Base-by-base conservation (phyloP, 768 basidiomycete species). In the Hydnomerulius pinastri region DNA sequence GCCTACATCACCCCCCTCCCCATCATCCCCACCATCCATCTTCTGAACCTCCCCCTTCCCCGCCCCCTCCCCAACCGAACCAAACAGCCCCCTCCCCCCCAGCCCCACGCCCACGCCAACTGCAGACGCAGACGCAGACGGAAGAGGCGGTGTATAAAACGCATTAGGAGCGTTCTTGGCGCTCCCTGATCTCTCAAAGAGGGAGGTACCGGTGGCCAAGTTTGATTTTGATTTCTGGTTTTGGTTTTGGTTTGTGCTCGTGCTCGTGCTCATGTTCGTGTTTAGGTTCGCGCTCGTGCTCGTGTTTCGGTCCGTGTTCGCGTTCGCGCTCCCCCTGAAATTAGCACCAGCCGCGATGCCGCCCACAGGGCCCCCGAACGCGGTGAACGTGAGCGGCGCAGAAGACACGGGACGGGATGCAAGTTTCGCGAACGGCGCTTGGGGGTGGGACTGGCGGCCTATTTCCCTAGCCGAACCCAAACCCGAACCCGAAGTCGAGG, bases 131-230 rank as follows among this genome's bases (percentile, higher is more conserved):
- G 25, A 20, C 4, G 24, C 38, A 7, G 25, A 27, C 1, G 63
- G 46, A 10, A 67, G 55, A 4, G 81, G 77, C 0, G 83, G 85
- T 30, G 77, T 73, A 60, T 82, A 88, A 62, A 89, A 89, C 4
- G 87, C 87, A 54, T 88, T 89, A 20, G 72, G 75, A 8, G 77
- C 74, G 27, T 71, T 72, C 43, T 76, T 77, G 1, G 86, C 83
- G 21, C 74, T 76, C 15, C 74, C 73, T 2, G 59, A 45, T 2
- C 77, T 74, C 6, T 75, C 72, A 48, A 84, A 81, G 2, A 73
- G 50, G 12, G 63, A 63, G 46, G 65, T 29, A 61, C 43, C 50
- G 2, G 54, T 21, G 18, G 33, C 24, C 9, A 46, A 32, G 42
- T 58, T 57, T n/a, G n/a, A n/a, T n/a, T n/a, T n/a, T n/a, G n/a